Conservation (phyloP, 345 rosid species). For the Gossypium turneri region DNA sequence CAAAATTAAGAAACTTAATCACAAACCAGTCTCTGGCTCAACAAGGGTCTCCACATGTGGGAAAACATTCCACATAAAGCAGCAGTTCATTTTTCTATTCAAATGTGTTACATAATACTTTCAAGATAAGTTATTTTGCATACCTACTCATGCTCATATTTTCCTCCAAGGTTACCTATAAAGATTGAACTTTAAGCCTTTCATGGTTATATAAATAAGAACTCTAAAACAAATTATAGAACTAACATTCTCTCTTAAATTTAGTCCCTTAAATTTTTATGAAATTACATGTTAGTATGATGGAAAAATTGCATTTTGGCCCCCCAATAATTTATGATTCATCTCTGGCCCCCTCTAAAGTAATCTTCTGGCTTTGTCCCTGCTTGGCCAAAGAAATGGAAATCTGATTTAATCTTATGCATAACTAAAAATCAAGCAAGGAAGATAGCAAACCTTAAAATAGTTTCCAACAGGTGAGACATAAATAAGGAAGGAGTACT, state of each 20-base stretch:
- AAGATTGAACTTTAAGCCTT: not conserved
- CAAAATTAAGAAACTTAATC: not conserved
- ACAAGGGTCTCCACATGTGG: not conserved
- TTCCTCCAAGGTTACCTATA: not conserved
- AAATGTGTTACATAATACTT: not conserved
- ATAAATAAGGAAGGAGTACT: slow-evolving; percentile 82
- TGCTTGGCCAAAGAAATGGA: not conserved
- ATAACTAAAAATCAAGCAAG: not conserved
- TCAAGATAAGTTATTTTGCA: not conserved
- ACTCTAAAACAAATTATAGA: not conserved
- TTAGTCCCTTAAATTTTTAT: no score
- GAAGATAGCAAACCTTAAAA: slow-evolving; percentile 55
- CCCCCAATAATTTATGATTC: no score
- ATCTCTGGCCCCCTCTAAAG: no score
- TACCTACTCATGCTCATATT: not conserved
- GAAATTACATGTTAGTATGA: no score
- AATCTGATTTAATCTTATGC: not conserved
- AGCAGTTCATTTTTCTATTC: not conserved
- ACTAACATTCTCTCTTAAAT: not conserved
- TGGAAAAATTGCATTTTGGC: no score
- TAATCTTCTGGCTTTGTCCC: no score
- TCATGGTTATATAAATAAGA: not conserved
- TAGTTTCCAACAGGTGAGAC: slow-evolving; percentile 98
- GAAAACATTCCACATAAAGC: not conserved
- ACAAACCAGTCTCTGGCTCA: not conserved